Evolutionary conservation across 2,329 filamentous ascomycete genomes (phyloP), one percentile per base, ranked within the genome.

Genomic region (Curvularia sp.): DNA sequence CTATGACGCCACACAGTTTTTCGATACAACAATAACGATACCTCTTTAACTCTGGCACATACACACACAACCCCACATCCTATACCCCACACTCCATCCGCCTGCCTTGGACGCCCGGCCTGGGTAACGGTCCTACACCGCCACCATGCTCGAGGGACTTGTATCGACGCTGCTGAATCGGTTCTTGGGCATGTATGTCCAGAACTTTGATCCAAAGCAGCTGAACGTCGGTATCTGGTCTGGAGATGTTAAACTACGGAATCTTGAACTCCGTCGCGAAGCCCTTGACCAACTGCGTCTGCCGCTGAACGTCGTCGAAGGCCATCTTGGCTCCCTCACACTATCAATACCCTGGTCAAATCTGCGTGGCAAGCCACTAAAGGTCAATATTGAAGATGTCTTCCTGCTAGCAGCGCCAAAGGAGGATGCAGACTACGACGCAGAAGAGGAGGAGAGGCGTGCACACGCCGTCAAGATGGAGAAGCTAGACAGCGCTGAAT

Each of bases 151-250:
- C 81, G 95, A 99, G 86, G 92, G 93, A 69, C 85, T 99, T 70
- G 95, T 98, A 65, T 93, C 95, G 71, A 96, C 94, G 80, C 85
- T 99, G 83, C 89, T 99, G 71, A 99, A 99, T 83, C 91, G 96
- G 83, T 98, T 99, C 81, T 82, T 99, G 87, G 96, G 95, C 85
- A 97, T 98, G 90, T 99, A 99, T 79, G 94, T 99, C 79, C 93
- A 96, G 85, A 98, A 99, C 80, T 99, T 99, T 77, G 95, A 99
- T 79, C 92, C 95, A 53, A 90, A 92, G 73, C 95, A 99, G 82
- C 86, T 99, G 66, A 99, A 99, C 77, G 93, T 99, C 64, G 95
- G 96, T 64, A 99, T 99, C 73, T 99, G 94, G 95, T 96, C 92
- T 21, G 95, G 96, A 70, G 95, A 99, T 81, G 95, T 99, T 72